These are phyloP conservation scores for Solanum sejunctum DNA, from an alignment of 257 asterid genomes.

Conservation along the genomic window DNA sequence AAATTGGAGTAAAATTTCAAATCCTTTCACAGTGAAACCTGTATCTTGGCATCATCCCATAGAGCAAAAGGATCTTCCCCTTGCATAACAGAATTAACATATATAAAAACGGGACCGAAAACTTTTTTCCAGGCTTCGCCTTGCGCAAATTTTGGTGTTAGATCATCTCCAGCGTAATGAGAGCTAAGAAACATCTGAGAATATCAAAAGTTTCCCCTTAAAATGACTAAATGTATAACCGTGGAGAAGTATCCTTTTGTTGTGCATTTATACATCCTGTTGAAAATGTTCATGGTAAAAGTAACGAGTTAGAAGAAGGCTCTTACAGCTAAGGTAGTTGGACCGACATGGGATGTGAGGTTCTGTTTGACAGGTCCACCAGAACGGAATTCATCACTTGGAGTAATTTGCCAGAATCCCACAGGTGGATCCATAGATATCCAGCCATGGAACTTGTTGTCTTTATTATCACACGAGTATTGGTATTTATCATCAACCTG, in stretches of 20 bases:
- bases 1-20: not conserved
- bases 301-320: not conserved
- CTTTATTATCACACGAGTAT: constrained; percentile 53
- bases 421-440: constrained; percentile 46
- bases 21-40: constrained; percentile 19
- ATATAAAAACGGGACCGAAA: constrained; percentile 76
- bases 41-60: constrained; percentile 65
- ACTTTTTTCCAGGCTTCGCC: constrained; percentile 80
- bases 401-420: constrained; percentile 64
- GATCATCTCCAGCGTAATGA: constrained; percentile 71
- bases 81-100: constrained; percentile 33
- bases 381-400: constrained; percentile 54
- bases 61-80: constrained; percentile 37
- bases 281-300: not conserved
- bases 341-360: constrained; percentile 79
- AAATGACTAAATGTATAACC: not conserved
- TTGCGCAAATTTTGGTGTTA: constrained; percentile 42
- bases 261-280: not conserved
- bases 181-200: constrained; percentile 66
- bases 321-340: constrained; percentile 47
- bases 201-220: not conserved
- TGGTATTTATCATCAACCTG: constrained; percentile 80
- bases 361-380: constrained; percentile 77
- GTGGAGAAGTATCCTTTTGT: not conserved
- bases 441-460: constrained; percentile 66